Conservation (phyloP, 23 red algal species). For the Gracilaria caudata region DNA sequence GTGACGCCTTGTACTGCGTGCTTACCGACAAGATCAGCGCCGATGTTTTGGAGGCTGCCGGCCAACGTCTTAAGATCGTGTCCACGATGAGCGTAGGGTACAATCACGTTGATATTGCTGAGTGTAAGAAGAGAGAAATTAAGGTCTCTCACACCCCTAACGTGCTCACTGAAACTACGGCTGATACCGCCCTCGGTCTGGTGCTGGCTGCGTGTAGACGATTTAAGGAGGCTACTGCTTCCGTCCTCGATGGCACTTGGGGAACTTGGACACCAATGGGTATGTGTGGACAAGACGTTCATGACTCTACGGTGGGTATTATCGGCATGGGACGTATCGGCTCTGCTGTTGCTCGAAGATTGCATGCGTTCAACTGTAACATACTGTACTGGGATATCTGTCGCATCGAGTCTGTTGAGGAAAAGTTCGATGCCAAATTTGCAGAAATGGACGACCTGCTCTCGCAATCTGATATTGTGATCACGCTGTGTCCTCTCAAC, state of each 20-base stretch:
- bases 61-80: constrained; percentile 63
- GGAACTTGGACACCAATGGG: constrained; percentile 84
- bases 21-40: constrained; percentile 74
- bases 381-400: constrained; percentile 73
- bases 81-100: constrained; percentile 92
- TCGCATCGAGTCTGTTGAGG: constrained; percentile 31
- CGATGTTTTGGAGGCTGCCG: constrained; percentile 56
- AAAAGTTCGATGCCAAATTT: constrained; percentile 55
- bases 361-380: constrained; percentile 86
- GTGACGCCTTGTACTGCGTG: constrained; percentile 70
- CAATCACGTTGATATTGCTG: constrained; percentile 90
- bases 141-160: constrained; percentile 82
- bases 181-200: constrained; percentile 87
- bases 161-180: constrained; percentile 93
- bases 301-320: constrained; percentile 81
- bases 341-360: constrained; percentile 74
- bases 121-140: constrained; percentile 55
- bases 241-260: constrained; percentile 76
- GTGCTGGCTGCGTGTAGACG: constrained; percentile 82
- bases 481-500: constrained; percentile 87
- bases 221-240: constrained; percentile 80
- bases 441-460: constrained; percentile 61
- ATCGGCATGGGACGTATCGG: constrained; percentile 93
- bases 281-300: constrained; percentile 88
- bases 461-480: constrained; percentile 79